Evolutionary conservation across 257 asterid species (phyloP), one percentile per base, ranked within the genome.

Genomic region (Eustoma russellianum): DNA sequence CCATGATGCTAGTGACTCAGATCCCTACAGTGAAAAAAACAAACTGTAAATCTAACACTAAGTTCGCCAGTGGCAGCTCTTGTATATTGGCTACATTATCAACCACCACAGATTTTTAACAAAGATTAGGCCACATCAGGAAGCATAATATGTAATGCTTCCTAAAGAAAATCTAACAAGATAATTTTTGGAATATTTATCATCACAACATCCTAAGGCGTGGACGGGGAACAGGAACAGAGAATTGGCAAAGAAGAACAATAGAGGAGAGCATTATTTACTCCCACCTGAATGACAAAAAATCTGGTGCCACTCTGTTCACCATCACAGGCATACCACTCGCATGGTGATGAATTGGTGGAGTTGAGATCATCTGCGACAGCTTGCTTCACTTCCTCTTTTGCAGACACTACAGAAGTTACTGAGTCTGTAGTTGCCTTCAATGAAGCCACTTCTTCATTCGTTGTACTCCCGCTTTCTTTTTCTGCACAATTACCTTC

Each of bases 341-440:
- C 94, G 51, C 99, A 92, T 1, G 99, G 99, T 3, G 93, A 83
- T 18, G 94, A 79, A 44, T 18, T 69, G 41, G 68, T 69, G 12
- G 95, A 92, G 46, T 81, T 92, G 48, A 92, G 65, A 75, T 88
- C 95, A 69, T 92, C 97, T 14, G 99, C 99, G 40, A 88, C 95
- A 44, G 99, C 95, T 63, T 88, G 97, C 68, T 92, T 92, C 17
- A 88, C 94, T 73, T 85, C 95, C 78, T 92, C 99, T 67, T 92
- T 83, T 18, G 99, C 95, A 66, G 99, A 95, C 70, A 92, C 95
- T 54, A 85, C 99, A 0, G 95, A 77, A 2, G 97, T 88, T 53
- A 88, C 93, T 0, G 99, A 92, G 50, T 88, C 95, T 0, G 95
- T 83, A 69, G 95, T 81, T 16, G 83, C 94, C 82, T 81, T 81